Evolutionary conservation across 225 moss, liverwort and hornwort genomes (phyloP).

Genomic region (Bryum argenteum): DNA sequence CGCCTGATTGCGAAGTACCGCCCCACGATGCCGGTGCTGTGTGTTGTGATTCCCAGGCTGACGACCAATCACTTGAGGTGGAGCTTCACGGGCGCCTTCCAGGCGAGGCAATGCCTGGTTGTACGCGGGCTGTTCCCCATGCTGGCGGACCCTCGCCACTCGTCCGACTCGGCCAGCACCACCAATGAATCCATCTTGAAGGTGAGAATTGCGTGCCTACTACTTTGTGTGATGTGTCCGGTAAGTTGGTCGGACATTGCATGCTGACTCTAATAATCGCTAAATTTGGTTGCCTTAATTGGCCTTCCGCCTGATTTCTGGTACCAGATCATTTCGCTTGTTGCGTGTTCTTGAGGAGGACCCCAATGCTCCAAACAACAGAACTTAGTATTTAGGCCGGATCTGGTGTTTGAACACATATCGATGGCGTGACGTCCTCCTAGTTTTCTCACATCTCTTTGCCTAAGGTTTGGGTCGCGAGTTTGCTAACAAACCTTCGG

Average conservation of each 20-base stretch:
- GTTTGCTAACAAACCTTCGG: background rate
- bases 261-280: background rate
- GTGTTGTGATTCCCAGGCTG: constrained; percentile 65
- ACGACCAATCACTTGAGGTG: constrained; percentile 60
- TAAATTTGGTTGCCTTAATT: too few species aligned
- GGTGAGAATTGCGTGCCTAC: constrained; percentile 23
- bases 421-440: background rate
- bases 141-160: constrained; percentile 66
- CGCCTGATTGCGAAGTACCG: constrained; percentile 67
- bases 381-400: too few species aligned
- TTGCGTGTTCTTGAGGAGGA: too few species aligned
- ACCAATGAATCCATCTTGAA: constrained; percentile 93
- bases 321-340: background rate
- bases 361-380: background rate
- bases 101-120: constrained; percentile 64
- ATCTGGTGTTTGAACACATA: background rate
- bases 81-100: constrained; percentile 69
- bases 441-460: background rate
- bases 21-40: constrained; percentile 64
- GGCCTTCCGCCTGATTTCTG: background rate
- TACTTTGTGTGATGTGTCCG: background rate
- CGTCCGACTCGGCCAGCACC: constrained; percentile 71
- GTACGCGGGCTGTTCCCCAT: constrained; percentile 67
- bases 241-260: background rate
- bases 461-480: background rate